These are phyloP conservation scores for Leucoagaricus sp. DNA, from an alignment of 1,284 basidiomycete genomes.

Conservation along the genomic window DNA sequence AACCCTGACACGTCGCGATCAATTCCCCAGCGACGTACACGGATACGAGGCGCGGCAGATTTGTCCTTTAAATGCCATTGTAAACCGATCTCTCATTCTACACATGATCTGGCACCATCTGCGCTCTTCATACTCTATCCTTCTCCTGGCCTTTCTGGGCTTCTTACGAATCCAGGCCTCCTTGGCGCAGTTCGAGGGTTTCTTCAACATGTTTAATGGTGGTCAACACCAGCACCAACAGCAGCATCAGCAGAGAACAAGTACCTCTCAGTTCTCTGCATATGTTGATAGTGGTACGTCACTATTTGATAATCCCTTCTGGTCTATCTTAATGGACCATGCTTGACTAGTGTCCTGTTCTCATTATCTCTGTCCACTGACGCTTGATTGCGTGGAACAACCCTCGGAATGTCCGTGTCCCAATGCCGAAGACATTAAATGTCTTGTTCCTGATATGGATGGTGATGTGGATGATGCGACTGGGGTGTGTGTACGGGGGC, in stretches of 20 bases:
- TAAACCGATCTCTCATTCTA: neutral
- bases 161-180: slow-evolving; percentile 31
- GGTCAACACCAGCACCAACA: slow-evolving; percentile 51
- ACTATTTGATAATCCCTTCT: neutral
- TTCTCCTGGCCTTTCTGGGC: slow-evolving; percentile 20
- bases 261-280: slow-evolving; percentile 59
- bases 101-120: neutral
- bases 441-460: slow-evolving; percentile 54
- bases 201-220: slow-evolving; percentile 63
- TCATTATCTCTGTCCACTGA: slow-evolving; percentile 60
- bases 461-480: slow-evolving; percentile 44
- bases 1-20: slow-evolving; percentile 9
- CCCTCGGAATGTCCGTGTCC: slow-evolving; percentile 65
- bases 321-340: slow-evolving; percentile 1
- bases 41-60: neutral
- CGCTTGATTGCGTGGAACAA: slow-evolving; percentile 54
- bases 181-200: slow-evolving; percentile 54
- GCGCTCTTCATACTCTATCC: neutral
- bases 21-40: slow-evolving; percentile 6
- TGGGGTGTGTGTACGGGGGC: slow-evolving; percentile 59
- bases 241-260: slow-evolving; percentile 53
- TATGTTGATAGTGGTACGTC: slow-evolving; percentile 50
- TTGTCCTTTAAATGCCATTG: too few species aligned
- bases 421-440: slow-evolving; percentile 58
- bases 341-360: slow-evolving; percentile 51